These are phyloP conservation scores for Xylariaceae sp. DNA, from an alignment of 2,329 filamentous ascomycete genomes.

Conservation along the genomic window DNA sequence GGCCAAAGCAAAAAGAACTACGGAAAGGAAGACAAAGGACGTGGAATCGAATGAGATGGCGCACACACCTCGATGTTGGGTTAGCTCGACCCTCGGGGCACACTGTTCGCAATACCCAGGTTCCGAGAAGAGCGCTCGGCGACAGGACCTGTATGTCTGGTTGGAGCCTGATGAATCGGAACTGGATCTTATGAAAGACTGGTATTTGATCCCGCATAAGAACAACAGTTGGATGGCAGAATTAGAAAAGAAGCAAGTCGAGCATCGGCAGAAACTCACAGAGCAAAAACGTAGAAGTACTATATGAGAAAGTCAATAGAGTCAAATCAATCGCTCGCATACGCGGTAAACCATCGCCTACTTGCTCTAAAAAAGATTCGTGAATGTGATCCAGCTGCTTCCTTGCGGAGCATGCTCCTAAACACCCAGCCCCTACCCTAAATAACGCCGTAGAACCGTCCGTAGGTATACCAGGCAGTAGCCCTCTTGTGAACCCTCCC, in stretches of 20 bases:
- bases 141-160: not conserved
- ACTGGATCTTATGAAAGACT: not conserved
- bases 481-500: not conserved
- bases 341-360: not conserved
- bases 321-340: not conserved
- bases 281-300: not conserved
- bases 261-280: not conserved
- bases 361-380: not conserved
- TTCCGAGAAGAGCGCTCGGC: not conserved
- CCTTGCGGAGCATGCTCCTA: not conserved
- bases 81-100: not conserved
- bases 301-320: not conserved
- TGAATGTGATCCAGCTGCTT: not conserved
- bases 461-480: not conserved
- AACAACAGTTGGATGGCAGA: not conserved
- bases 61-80: not conserved
- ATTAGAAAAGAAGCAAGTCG: not conserved
- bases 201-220: not conserved
- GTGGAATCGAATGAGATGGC: not conserved
- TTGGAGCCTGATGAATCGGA: not conserved
- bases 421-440: not conserved
- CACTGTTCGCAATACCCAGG: not conserved
- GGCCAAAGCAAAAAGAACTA: not conserved
- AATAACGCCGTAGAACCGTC: constrained; percentile 5
- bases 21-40: not conserved